These are phyloP conservation scores for Monilinia vaccinii-corymbosi DNA, from an alignment of 2,329 filamentous ascomycete genomes.

Conservation along the genomic window DNA sequence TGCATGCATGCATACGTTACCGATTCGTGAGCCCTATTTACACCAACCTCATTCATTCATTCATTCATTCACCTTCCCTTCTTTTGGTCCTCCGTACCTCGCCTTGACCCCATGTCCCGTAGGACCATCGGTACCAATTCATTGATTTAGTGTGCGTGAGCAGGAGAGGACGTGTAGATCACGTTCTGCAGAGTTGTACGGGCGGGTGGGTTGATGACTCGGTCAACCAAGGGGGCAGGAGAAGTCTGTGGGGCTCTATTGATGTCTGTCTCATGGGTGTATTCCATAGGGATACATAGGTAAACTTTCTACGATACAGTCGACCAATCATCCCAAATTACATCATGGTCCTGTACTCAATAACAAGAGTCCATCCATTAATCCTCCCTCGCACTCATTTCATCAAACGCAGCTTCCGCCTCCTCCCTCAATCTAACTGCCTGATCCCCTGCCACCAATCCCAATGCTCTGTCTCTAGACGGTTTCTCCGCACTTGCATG, in stretches of 20 bases:
- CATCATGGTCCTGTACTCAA: background rate
- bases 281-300: background rate
- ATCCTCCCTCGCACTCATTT: background rate
- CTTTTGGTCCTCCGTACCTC: too few relatives aligned
- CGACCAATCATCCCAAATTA: background rate
- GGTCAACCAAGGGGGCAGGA: background rate
- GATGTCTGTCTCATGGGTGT: background rate
- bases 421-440: conserved; percentile 4
- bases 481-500: background rate
- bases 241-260: background rate
- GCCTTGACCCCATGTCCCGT: too few relatives aligned
- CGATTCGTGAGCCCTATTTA: background rate
- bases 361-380: background rate
- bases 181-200: background rate
- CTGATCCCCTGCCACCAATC: conserved; percentile 6
- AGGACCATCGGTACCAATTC: too few relatives aligned
- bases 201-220: background rate
- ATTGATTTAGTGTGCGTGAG: too few relatives aligned
- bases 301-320: background rate
- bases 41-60: background rate
- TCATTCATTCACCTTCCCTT: too few relatives aligned
- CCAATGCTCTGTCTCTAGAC: conserved; percentile 2
- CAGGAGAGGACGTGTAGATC: background rate
- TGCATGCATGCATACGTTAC: too few relatives aligned
- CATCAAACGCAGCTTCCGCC: conserved; percentile 2